Conservation (phyloP, 768 basidiomycete genomes). For the Tricholoma sp. region DNA sequence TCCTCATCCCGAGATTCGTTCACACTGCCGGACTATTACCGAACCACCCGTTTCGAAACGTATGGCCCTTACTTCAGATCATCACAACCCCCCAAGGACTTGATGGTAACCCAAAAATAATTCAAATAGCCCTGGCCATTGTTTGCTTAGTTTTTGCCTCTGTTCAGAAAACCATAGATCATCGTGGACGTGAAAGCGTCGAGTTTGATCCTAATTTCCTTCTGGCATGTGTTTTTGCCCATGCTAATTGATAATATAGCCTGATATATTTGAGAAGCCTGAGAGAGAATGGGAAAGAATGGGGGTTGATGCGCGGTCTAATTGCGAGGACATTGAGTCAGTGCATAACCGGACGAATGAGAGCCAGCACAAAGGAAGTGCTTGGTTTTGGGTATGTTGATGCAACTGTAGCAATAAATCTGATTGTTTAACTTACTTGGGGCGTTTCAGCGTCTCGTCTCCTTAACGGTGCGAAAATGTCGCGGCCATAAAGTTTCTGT, state of each 20-base stretch:
- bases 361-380: neutral
- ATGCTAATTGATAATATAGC: neutral
- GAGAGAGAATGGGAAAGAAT: neutral
- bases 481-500: neutral
- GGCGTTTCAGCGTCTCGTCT: neutral
- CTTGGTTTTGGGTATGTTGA: neutral
- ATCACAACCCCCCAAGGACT: neutral
- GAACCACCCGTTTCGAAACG: neutral
- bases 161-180: constrained; percentile 2
- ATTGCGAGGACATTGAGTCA: neutral
- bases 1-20: neutral
- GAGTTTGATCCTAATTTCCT: neutral
- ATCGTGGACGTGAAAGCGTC: constrained; percentile 1
- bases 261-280: neutral
- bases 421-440: neutral
- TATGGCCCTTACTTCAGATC: constrained; percentile 1
- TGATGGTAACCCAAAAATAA: neutral
- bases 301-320: neutral
- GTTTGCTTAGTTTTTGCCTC: neutral
- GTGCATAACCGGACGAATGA: neutral
- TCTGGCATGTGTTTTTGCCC: neutral
- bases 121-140: neutral
- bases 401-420: neutral
- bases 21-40: constrained; percentile 3
- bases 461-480: neutral